Evolutionary conservation across 2,329 filamentous ascomycete species (phyloP), one percentile per base, ranked within the genome.

Genomic region (Botryotinia calthae): DNA sequence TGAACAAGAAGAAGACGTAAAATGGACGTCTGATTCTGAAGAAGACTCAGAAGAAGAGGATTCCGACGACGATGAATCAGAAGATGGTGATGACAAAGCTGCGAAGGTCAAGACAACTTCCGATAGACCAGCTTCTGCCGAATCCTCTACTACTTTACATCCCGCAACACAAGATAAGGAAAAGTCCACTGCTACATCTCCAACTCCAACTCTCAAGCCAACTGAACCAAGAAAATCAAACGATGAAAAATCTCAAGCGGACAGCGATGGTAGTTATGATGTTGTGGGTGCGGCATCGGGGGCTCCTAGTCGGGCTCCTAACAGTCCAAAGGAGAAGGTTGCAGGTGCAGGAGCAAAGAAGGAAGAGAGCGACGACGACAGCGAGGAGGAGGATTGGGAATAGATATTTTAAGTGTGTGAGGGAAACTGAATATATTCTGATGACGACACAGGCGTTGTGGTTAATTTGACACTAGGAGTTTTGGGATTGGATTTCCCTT

Each of bases 261-360:
- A 96, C 79, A 98, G 95, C 81, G 96, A 99, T 78, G 93, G 93
- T 28, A 97, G 94, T 84, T 99, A 99, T 82, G 96, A 99, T 81
- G 87, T 99, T 48, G 94, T 99, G 63, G 92, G 92, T 12, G 90
- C 91, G 9, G 86, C 89, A 63, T 95, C 92, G 69, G 93, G 92
- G 66, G 88, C 89, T 62, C 89, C 91, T 54, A 97, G 93, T 81
- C 92, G 93, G 76, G 91, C 94, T 28, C 92, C 94, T 1, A 87
- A 88, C 8, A 90, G 88, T 80, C 89, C 89, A 40, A 89, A 88
- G 80, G 88, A 87, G 48, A 78, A 83, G 28, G 84, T 84, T 75
- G 87, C 87, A 81, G 85, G 79, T 12, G 91, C 88, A 76, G 91
- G 93, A 72, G 91, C 91, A 78, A 48, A 63, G 59, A 64, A 71